Evolutionary conservation across 2,329 filamentous ascomycete species (phyloP).

Genomic region (Ceratocystis variospora): DNA sequence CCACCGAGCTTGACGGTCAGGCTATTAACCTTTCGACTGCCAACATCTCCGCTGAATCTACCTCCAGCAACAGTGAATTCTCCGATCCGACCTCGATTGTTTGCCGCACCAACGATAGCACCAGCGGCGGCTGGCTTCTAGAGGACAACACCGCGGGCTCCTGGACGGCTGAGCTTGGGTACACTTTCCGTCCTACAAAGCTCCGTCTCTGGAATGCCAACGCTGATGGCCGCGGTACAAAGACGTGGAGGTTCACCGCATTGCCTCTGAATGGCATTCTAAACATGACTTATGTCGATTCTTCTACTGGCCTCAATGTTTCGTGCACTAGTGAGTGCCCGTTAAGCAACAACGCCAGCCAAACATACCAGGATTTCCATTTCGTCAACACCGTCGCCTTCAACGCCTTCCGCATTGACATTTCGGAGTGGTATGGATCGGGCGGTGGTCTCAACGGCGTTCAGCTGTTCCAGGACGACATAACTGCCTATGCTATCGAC

Average conservation of each 20-base stretch:
- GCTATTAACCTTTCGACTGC: conserved; percentile 74
- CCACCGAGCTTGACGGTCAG: conserved; percentile 56
- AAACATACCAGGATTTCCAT: conserved; percentile 72
- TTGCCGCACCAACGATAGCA: conserved; percentile 54
- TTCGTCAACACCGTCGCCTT: conserved; percentile 84
- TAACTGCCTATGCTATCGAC: conserved; percentile 71
- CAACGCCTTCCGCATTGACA: conserved; percentile 71
- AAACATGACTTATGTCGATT: conserved; percentile 85
- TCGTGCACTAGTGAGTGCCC: conserved; percentile 75
- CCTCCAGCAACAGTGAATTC: conserved; percentile 49
- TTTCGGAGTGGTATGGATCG: conserved; percentile 72
- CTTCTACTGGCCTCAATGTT: conserved; percentile 48
- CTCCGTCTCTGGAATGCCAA: conserved; percentile 80
- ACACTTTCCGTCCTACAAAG: conserved; percentile 75
- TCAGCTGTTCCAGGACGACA: conserved; percentile 73
- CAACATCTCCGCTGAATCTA: conserved; percentile 53
- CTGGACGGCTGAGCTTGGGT: conserved; percentile 73
- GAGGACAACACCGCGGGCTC: conserved; percentile 60
- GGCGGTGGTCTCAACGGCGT: conserved; percentile 79
- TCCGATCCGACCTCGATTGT: conserved; percentile 67
- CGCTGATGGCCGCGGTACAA: conserved; percentile 69
- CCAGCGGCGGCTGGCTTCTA: conserved; percentile 68
- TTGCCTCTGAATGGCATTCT: conserved; percentile 83
- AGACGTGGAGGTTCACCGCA: conserved; percentile 75
- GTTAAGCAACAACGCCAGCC: conserved; percentile 54